Conservation (phyloP, 305 asterid genomes). For the Withania somnifera region DNA sequence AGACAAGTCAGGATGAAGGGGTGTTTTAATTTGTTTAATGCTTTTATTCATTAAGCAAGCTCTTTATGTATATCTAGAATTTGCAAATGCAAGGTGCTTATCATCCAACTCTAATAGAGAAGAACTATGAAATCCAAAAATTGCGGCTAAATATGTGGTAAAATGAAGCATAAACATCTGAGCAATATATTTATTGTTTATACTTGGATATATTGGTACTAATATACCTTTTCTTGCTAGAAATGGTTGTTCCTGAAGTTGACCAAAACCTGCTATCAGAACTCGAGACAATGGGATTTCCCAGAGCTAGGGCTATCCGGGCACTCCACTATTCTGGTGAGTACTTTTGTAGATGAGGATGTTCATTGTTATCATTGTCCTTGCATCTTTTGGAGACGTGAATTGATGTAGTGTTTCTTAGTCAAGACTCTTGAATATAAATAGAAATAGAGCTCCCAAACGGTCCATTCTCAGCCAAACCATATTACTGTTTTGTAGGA, state of each 20-base stretch:
- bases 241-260: constrained; percentile 94
- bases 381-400: background rate
- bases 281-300: constrained; percentile 83
- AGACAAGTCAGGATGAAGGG: background rate
- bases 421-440: background rate
- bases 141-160: background rate
- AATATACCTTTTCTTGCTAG: constrained; percentile 20
- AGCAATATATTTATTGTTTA: background rate
- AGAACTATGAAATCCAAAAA: background rate
- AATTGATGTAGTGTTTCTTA: background rate
- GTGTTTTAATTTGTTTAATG: background rate
- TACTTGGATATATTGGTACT: background rate
- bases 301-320: constrained; percentile 76
- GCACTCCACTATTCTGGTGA: constrained; percentile 87
- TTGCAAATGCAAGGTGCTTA: background rate
- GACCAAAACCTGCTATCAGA: constrained; percentile 56
- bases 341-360: constrained; percentile 3
- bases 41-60: background rate
- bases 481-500: background rate
- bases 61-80: background rate
- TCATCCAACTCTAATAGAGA: background rate
- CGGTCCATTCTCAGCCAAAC: background rate
- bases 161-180: background rate
- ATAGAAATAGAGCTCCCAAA: background rate
- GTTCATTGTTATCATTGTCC: constrained; percentile 1